Evolutionary conservation across 495 filamentous ascomycete species (phyloP), one percentile per base, ranked within the genome.

Genomic region (Geopyxis carbonaria): DNA sequence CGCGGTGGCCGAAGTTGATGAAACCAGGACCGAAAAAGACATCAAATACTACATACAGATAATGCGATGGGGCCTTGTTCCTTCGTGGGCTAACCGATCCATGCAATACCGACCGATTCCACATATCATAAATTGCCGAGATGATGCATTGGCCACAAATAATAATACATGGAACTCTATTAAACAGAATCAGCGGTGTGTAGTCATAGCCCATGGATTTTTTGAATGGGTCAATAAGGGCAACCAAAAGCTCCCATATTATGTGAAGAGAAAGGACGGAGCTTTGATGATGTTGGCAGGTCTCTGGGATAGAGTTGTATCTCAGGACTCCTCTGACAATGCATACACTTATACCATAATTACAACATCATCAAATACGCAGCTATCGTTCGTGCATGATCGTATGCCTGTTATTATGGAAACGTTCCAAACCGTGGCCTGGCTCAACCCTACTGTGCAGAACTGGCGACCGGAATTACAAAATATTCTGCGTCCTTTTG

Each of bases 391-490:
- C 46, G 59, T 97, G 19, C 89, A 97, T 46, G 79, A 92, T 40
- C 72, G 89, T 13, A 97, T 97, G 89, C 89, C 89, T 0, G 89
- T 89, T 0, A 85, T 97, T 13, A 50, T 97, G 3, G 80, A 93
- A 0, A 77, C 72, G 0, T 73, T 78, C 8, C 70, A 64, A n/a
- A 61, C 92, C 46, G 67, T 59, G 15, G 70, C 52, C 2, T 97
- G 89, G 89, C 63, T 95, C 33, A 79, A 91, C 55, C 83, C 83
- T 2, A 61, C 47, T 1, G 66, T 70, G 23, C 61, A 61, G 5
- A 71, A 70, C 32, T 95, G 87, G 87, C 76, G 69, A 14, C 68
- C 66, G 35, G 78, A 87, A 15, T 61, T 97, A 22, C 84, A 93
- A 51, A 61, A 57, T 2, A 58, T 89, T 7, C 54, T 95, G 19